Evolutionary conservation across 2,329 filamentous ascomycete genomes (phyloP).

Genomic region (Camillea tinctor): DNA sequence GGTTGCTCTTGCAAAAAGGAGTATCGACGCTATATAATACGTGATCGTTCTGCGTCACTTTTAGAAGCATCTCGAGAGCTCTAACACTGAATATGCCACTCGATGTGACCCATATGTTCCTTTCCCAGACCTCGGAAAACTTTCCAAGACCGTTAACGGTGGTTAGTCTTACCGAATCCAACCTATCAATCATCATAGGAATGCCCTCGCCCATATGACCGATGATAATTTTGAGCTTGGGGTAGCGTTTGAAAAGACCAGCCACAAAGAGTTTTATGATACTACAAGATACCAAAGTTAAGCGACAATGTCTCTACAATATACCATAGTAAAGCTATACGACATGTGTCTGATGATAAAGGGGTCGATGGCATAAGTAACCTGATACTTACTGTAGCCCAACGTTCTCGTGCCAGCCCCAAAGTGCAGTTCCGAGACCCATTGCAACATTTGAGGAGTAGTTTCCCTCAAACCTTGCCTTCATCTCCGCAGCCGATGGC

Average conservation of each 20-base stretch:
- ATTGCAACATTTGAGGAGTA: slow-evolving; percentile 28
- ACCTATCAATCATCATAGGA: slow-evolving; percentile 53
- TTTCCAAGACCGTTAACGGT: slow-evolving; percentile 28
- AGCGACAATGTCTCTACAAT: too few relatives aligned
- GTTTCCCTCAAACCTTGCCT: slow-evolving; percentile 32
- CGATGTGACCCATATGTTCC: slow-evolving; percentile 59
- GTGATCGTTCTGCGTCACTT: slow-evolving; percentile 45
- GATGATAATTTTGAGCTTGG: slow-evolving; percentile 37
- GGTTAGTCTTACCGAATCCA: slow-evolving; percentile 14
- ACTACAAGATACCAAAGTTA: too few relatives aligned
- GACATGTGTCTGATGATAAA: too few relatives aligned
- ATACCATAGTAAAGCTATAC: too few relatives aligned
- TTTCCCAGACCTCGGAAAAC: slow-evolving; percentile 49
- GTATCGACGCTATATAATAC: slow-evolving; percentile 59
- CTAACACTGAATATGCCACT: slow-evolving; percentile 50
- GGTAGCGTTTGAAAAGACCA: slow-evolving; percentile 36
- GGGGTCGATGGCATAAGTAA: too few relatives aligned
- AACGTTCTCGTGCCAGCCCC: slow-evolving; percentile 39
- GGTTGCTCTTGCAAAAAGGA: slow-evolving; percentile 51
- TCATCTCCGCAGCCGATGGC: slow-evolving; percentile 32
- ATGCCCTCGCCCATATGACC: slow-evolving; percentile 47
- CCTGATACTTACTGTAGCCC: slow-evolving; percentile 24
- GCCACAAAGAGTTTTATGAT: slow-evolving; percentile 15
- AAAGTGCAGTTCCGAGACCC: slow-evolving; percentile 25
- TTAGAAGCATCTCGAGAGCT: slow-evolving; percentile 11